phyloP scores from a whole-genome alignment of 2,329 filamentous ascomycete genomes.

The Talaromyces sp. region DNA sequence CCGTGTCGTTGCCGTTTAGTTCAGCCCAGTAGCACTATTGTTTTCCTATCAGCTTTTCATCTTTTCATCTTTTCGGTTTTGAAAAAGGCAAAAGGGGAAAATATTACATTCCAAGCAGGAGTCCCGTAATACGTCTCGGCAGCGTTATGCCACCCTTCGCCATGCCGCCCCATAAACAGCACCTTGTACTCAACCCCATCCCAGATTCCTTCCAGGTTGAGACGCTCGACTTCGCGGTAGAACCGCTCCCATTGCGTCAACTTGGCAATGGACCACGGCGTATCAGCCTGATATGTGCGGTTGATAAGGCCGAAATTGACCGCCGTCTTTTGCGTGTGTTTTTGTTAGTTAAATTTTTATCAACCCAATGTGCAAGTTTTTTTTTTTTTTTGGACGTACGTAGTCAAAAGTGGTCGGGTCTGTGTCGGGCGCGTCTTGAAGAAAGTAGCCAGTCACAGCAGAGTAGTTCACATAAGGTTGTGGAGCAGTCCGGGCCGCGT shows the following conservation, averaged over 20 bases:
- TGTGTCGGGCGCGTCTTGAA: constrained; percentile 45
- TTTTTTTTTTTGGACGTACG: constrained; percentile 21
- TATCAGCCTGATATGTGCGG: constrained; percentile 41
- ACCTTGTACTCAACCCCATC: constrained; percentile 50
- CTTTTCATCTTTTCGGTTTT: not conserved
- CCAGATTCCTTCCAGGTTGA: constrained; percentile 39
- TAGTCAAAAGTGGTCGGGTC: constrained; percentile 45
- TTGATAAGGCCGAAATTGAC: constrained; percentile 48
- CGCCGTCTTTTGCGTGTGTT: constrained; percentile 23
- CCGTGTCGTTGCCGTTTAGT: constrained; percentile 51
- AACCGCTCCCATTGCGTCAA: constrained; percentile 56
- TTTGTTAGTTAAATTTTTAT: not conserved
- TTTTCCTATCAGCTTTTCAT: too few species aligned
- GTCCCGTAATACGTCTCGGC: constrained; percentile 57
- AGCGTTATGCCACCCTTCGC: constrained; percentile 58
- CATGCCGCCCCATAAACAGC: constrained; percentile 56
- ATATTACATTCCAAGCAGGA: constrained; percentile 54
- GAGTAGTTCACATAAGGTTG: constrained; percentile 27
- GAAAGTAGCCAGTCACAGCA: constrained; percentile 45
- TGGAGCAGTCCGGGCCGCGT: not conserved
- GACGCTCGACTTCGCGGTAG: constrained; percentile 40
- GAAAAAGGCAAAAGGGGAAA: not conserved
- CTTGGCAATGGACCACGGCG: constrained; percentile 19
- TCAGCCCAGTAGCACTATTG: constrained; percentile 54
- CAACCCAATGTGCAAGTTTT: not conserved